Evolutionary conservation across 1,139 yeast genomes (phyloP), one percentile per base, ranked within the genome.

Genomic region (Yamadazyma membranifaciens): DNA sequence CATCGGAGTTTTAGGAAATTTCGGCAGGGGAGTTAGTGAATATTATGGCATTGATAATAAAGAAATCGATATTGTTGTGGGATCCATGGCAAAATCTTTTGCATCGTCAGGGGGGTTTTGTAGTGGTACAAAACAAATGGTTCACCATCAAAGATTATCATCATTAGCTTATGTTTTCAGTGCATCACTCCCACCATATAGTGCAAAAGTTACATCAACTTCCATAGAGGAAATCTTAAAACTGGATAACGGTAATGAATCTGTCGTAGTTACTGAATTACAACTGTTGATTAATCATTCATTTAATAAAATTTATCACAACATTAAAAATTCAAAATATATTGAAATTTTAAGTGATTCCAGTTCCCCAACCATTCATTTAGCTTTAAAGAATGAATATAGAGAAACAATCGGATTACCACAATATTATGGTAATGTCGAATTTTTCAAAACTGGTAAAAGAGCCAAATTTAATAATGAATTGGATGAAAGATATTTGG

Each of bases 101-200:
- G 94, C 91, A n/a, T 75, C 95, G 9, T 83, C 94, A 34, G 99
- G 99, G 48, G 98, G 96, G 1, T 92, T 88, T 63, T 92, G 96
- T 59, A 87, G 87, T 20, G 98, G 98, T 45, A 84, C 80, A 32
- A 65, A 68, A 31, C 83, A 84, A 44, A 87, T 92, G 91, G 81
- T 91, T 34, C 86, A 83, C 52, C 96, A 92, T 64, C 98, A 94
- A 72, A 81, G 95, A 58, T 84, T 91, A 55, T 87, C 89, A 26
- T 87, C 96, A 9, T 73, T 77, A 51, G 96, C 96, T 2, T 92
- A 88, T 58, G 94, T 94, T 45, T 92, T 88, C 59, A 85, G 95
- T 57, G 99, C 99, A 9, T 80, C 97, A 2, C 77, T 92, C 59
- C 98, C 98, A 11, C 95, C 98, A 13, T 91, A 86, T 62, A 78